A percentile compares a stretch with the other conserved stretches of the same genome.
Conservation (phyloP, 352 stramenopile species). For the Discostella stelligera region DNA sequence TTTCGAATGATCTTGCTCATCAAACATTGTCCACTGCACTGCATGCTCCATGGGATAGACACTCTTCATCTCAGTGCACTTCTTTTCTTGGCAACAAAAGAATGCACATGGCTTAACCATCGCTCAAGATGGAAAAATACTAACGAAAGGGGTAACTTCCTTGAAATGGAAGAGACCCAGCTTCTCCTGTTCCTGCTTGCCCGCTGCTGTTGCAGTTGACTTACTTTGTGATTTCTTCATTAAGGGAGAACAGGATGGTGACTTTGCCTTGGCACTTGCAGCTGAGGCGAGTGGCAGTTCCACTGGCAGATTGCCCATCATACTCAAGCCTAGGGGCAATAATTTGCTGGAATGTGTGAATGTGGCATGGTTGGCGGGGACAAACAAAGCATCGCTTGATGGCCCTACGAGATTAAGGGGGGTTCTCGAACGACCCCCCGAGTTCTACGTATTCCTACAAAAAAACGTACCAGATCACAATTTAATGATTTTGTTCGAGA, state of each 20-base stretch:
- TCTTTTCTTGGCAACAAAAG: neutral
- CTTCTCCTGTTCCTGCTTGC: neutral
- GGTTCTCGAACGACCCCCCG: too few species aligned
- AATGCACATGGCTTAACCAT: neutral
- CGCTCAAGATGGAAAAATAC: neutral
- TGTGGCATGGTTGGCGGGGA: constrained; percentile 42
- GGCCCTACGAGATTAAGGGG: too few species aligned
- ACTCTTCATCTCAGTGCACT: neutral
- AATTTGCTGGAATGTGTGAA: constrained; percentile 40
- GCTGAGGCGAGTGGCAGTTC: too few species aligned
- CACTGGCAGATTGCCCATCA: constrained; percentile 48
- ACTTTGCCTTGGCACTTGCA: too few species aligned
- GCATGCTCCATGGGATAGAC: neutral
- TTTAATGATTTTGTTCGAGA: neutral
- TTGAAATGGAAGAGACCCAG: neutral
- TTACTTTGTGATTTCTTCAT: too few species aligned
- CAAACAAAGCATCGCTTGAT: constrained; percentile 2
- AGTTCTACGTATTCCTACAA: too few species aligned
- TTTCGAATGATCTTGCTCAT: neutral
- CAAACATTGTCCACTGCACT: neutral
- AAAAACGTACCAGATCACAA: too few species aligned
- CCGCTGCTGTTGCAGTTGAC: too few species aligned
- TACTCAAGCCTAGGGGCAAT: constrained; percentile 21
- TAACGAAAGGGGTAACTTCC: neutral
- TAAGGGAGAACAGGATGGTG: too few species aligned